A percentile compares a stretch with the other conserved stretches of the same genome.
Evolutionary conservation across 441 rosid species (phyloP).

Genomic region (Monsonia emarginata): DNA sequence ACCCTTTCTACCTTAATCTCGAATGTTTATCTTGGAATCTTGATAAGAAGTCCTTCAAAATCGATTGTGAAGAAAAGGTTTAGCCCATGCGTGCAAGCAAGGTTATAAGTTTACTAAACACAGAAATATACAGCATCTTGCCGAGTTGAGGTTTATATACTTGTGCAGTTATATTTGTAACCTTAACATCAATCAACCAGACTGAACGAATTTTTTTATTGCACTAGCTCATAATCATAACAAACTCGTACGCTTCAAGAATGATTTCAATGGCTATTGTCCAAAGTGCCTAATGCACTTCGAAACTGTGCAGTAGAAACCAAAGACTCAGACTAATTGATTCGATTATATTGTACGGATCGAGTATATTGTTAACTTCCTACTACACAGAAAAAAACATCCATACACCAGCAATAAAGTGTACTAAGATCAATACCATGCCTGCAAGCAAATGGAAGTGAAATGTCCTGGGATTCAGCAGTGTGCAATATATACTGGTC

Average conservation of each 20-base stretch:
- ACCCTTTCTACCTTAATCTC: neutral
- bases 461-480: conserved; percentile 71
- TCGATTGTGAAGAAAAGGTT: neutral
- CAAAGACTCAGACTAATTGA: neutral
- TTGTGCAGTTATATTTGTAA: neutral
- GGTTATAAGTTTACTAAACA: neutral
- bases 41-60: no score
- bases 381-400: neutral
- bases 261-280: neutral
- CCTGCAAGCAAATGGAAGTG: conserved; percentile 89
- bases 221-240: neutral
- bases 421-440: conserved; percentile 50
- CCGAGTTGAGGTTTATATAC: no score
- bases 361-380: no score
- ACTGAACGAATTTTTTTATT: neutral
- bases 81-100: neutral
- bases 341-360: no score
- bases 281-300: neutral
- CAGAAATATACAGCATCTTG: neutral
- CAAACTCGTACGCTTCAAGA: neutral
- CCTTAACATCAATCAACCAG: neutral
- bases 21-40: no score
- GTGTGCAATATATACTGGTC: conserved; percentile 82
- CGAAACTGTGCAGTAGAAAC: neutral
- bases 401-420: neutral